Evolutionary conservation across 345 rosid genomes (phyloP).

Genomic region (Pelargonium nanum): DNA sequence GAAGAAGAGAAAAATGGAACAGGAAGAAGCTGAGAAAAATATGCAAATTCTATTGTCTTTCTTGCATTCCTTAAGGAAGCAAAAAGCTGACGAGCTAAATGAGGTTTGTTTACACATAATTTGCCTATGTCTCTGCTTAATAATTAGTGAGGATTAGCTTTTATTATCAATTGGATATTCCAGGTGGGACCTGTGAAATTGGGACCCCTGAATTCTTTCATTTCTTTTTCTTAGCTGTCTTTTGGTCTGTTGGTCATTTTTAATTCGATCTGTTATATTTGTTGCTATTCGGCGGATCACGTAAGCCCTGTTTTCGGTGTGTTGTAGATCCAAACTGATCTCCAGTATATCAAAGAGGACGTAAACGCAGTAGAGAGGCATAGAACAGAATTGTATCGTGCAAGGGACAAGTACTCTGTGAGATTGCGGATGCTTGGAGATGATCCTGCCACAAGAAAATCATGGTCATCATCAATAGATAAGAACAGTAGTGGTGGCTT

Average conservation of each 20-base stretch:
- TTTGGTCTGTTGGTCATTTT: neutral
- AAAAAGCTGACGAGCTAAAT: conserved; percentile 75
- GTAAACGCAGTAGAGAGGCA: conserved; percentile 79
- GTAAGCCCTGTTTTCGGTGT: conserved; percentile 10
- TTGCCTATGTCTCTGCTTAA: neutral
- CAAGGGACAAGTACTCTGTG: conserved; percentile 68
- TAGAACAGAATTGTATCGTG: conserved; percentile 70
- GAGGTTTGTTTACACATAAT: conserved; percentile 41
- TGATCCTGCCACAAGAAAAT: conserved; percentile 50
- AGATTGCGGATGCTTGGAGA: conserved; percentile 83
- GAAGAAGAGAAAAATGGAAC: conserved; percentile 91
- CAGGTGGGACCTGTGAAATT: neutral
- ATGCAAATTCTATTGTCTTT: conserved; percentile 93
- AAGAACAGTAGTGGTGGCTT: conserved; percentile 35
- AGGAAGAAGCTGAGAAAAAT: conserved; percentile 96
- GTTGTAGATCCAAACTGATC: conserved; percentile 70
- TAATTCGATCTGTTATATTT: neutral
- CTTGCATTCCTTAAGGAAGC: conserved; percentile 73
- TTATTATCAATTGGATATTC: neutral
- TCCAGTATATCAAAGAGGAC: conserved; percentile 82
- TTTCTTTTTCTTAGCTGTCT: neutral
- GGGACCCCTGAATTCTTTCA: neutral
- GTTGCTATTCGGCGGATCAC: neutral
- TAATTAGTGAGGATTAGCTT: neutral
- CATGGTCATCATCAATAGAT: conserved; percentile 49